Percentiles rank a stretch among this genome's conserved stretches.
Evolutionary conservation across 257 asterid species (phyloP).

Genomic region (Solanum chmielewskii): DNA sequence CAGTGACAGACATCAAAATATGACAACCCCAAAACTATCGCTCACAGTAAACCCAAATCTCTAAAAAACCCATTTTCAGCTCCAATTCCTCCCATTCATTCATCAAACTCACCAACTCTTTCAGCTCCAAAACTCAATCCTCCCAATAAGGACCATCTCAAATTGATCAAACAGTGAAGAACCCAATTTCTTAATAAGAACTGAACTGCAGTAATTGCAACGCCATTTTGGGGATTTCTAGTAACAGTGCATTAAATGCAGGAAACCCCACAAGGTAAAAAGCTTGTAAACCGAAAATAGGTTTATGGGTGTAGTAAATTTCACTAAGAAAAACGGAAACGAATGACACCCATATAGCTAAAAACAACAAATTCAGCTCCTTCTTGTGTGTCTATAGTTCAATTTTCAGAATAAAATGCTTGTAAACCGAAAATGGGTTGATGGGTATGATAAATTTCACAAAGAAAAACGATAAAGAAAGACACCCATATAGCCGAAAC

Average conservation of each 20-base stretch:
- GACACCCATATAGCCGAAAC: background rate
- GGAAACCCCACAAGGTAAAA: background rate
- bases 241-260: background rate
- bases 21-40: conserved; percentile 17
- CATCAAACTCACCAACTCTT: background rate
- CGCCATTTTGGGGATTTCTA: background rate
- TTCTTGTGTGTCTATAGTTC: background rate
- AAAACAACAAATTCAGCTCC: background rate
- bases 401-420: background rate
- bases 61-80: background rate
- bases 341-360: background rate
- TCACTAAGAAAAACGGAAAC: background rate
- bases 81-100: background rate
- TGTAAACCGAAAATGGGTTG: background rate
- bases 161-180: background rate
- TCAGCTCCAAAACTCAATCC: background rate
- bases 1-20: conserved; percentile 25
- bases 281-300: background rate
- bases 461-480: background rate
- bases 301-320: background rate
- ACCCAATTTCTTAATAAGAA: background rate
- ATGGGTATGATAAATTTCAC: background rate
- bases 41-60: conserved; percentile 17
- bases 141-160: background rate
- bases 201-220: background rate